These are phyloP conservation scores for Mycena alexandri DNA, from an alignment of 768 basidiomycete species.

Conservation along the genomic window DNA sequence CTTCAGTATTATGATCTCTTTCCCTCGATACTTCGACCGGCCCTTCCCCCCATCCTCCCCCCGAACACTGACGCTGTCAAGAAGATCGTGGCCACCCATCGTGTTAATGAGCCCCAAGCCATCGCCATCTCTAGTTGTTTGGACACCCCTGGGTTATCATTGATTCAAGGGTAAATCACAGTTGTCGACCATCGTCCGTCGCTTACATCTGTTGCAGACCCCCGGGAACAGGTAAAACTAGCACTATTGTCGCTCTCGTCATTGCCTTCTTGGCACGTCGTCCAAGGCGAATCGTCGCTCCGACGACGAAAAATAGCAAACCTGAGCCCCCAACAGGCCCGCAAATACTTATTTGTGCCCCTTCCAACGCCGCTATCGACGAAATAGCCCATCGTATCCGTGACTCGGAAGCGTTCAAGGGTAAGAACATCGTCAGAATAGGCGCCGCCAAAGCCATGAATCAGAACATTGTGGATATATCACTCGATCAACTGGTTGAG, in stretches of 20 bases:
- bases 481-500: slow-evolving; percentile 89
- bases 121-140: slow-evolving; percentile 86
- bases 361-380: slow-evolving; percentile 98
- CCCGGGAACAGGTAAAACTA: slow-evolving; percentile 98
- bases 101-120: slow-evolving; percentile 95
- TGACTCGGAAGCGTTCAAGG: slow-evolving; percentile 71
- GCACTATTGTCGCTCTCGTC: slow-evolving; percentile 96
- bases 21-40: slow-evolving; percentile 76
- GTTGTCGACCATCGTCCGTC: slow-evolving; percentile 1
- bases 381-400: slow-evolving; percentile 90
- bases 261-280: slow-evolving; percentile 82
- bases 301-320: slow-evolving; percentile 52
- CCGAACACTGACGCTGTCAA: slow-evolving; percentile 66
- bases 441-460: slow-evolving; percentile 84
- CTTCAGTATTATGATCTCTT: slow-evolving; percentile 87
- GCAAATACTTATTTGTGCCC: slow-evolving; percentile 92
- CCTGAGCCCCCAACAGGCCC: slow-evolving; percentile 60
- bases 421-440: slow-evolving; percentile 89
- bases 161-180: slow-evolving; percentile 90
- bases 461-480: slow-evolving; percentile 84
- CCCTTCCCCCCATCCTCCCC: slow-evolving; percentile 61
- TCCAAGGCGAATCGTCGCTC: slow-evolving; percentile 57
- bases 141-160: slow-evolving; percentile 78
- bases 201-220: slow-evolving; percentile 65
- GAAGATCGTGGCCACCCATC: slow-evolving; percentile 75